Evolutionary conservation across 306 rosid species (phyloP).

Genomic region (Vigna mungo): DNA sequence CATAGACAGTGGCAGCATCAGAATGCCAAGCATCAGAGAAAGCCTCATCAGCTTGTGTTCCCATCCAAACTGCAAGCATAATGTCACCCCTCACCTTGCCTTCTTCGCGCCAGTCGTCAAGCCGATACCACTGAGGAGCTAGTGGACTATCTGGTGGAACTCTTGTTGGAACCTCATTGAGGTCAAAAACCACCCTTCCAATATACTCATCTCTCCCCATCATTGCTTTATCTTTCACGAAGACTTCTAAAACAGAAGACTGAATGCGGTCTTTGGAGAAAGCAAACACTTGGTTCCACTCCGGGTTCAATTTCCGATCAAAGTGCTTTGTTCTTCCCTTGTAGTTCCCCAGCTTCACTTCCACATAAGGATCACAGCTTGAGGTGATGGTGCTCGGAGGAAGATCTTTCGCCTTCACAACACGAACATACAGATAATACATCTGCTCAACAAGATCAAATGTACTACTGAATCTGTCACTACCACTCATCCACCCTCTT

Average conservation of each 20-base stretch:
- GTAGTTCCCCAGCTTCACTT: slow-evolving; percentile 87
- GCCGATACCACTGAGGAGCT: slow-evolving; percentile 86
- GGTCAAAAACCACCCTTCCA: slow-evolving; percentile 76
- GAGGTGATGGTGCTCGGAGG: slow-evolving; percentile 70
- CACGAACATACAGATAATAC: slow-evolving; percentile 75
- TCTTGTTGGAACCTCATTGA: slow-evolving; percentile 84
- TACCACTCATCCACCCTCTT: slow-evolving; percentile 63
- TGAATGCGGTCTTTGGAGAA: slow-evolving; percentile 85
- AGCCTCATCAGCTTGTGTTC: slow-evolving; percentile 93
- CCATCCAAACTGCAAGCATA: slow-evolving; percentile 94
- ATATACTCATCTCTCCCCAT: slow-evolving; percentile 82
- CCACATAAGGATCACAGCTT: slow-evolving; percentile 82
- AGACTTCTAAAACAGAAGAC: slow-evolving; percentile 73
- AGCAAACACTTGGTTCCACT: slow-evolving; percentile 90
- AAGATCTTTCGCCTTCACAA: slow-evolving; percentile 81
- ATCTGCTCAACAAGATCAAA: slow-evolving; percentile 85
- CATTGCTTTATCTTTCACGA: slow-evolving; percentile 84
- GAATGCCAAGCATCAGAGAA: slow-evolving; percentile 90
- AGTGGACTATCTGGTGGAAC: slow-evolving; percentile 91
- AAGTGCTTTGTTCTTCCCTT: slow-evolving; percentile 78
- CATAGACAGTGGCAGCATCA: slow-evolving; percentile 77
- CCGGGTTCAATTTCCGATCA: slow-evolving; percentile 75
- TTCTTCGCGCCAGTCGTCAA: slow-evolving; percentile 66
- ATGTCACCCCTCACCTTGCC: slow-evolving; percentile 78
- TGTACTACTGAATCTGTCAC: slow-evolving; percentile 68